Conservation (phyloP, 148 eudicot species). For the Amaranthus cruentus region DNA sequence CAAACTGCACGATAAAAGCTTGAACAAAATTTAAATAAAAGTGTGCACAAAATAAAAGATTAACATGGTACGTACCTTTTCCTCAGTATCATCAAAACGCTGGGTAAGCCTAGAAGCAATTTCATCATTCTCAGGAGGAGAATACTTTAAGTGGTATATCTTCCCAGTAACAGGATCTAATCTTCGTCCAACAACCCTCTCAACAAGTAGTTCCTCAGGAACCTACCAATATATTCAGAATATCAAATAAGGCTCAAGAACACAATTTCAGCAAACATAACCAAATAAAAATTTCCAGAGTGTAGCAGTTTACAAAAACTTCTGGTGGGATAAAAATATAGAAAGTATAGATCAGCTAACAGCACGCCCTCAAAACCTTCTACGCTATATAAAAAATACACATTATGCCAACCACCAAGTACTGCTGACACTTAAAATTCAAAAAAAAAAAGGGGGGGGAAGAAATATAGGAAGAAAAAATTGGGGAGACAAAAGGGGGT, state of each 20-base stretch:
- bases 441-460: neutral
- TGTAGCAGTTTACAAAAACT: no score
- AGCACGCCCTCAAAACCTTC: neutral
- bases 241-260: neutral
- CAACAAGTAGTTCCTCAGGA: conserved; percentile 84
- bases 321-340: neutral
- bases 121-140: conserved; percentile 98
- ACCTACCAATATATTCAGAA: conserved; percentile 42
- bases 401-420: neutral
- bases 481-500: neutral
- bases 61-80: conserved; percentile 46
- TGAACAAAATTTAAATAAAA: neutral
- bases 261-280: neutral
- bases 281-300: neutral
- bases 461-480: neutral
- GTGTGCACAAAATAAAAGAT: neutral
- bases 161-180: conserved; percentile 92
- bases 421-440: neutral
- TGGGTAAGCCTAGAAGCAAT: conserved; percentile 90
- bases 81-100: conserved; percentile 97
- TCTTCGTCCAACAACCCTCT: conserved; percentile 96
- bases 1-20: neutral
- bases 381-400: neutral
- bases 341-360: neutral
- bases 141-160: conserved; percentile 86